A percentile compares a stretch with the other conserved stretches of the same genome.
These are phyloP conservation scores for Bruguiera parviflora DNA, from an alignment of 345 rosid species.

Conservation along the genomic window DNA sequence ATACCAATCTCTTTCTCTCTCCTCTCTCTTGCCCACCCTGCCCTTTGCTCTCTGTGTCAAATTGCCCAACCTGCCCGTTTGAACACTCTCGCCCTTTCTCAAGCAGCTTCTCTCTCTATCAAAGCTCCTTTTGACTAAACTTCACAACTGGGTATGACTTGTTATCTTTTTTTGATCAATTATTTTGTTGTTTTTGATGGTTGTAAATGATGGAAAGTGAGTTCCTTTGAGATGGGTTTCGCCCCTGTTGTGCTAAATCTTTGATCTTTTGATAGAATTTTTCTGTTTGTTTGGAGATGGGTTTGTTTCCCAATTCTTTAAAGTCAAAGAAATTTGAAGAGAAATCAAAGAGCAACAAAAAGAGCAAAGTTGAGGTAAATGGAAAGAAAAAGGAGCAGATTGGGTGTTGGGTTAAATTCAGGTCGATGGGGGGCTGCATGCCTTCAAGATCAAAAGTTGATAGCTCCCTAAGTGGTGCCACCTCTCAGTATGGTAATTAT, in stretches of 20 bases:
- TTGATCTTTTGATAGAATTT: constrained; percentile 13
- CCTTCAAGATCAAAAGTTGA: constrained; percentile 32
- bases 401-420: constrained; percentile 31
- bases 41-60: constrained; percentile 41
- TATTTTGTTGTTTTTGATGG: constrained; percentile 3
- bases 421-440: constrained; percentile 23
- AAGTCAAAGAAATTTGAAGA: constrained; percentile 17
- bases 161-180: constrained; percentile 5
- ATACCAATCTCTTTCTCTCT: constrained; percentile 18
- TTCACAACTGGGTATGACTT: constrained; percentile 23
- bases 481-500: constrained; percentile 23
- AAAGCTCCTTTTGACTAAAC: constrained; percentile 24
- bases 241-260: constrained; percentile 3
- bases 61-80: constrained; percentile 61
- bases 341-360: constrained; percentile 24
- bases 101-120: constrained; percentile 15
- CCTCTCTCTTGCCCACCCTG: constrained; percentile 47
- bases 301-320: constrained; percentile 19
- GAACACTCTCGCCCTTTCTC: constrained; percentile 27
- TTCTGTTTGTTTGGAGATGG: constrained; percentile 14
- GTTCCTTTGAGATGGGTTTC: constrained; percentile 17
- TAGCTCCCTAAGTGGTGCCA: constrained; percentile 23
- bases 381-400: constrained; percentile 9
- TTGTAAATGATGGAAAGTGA: constrained; percentile 4
- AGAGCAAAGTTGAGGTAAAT: constrained; percentile 15